Percentiles rank a stretch among this genome's conserved stretches.
Conservation (phyloP, 1,284 basidiomycete species). For the Ceratobasidium sp. region DNA sequence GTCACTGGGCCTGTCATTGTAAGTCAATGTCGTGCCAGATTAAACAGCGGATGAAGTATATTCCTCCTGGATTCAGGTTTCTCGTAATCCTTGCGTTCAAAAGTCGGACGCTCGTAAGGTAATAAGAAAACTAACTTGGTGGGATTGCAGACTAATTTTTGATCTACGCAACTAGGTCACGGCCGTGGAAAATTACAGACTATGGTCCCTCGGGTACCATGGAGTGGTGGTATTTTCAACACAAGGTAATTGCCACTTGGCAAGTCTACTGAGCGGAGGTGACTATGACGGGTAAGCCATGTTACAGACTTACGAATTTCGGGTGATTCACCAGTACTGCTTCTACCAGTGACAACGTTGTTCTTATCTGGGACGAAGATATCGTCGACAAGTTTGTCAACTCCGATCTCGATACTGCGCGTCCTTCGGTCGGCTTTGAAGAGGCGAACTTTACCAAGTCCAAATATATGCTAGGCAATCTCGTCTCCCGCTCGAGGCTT, state of each 20-base stretch:
- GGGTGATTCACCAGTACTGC: not conserved
- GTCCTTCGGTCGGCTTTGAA: slow-evolving; percentile 41
- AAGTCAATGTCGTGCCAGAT: not conserved
- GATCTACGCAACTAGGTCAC: slow-evolving; percentile 24
- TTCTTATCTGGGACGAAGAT: slow-evolving; percentile 42
- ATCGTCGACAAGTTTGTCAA: slow-evolving; percentile 39
- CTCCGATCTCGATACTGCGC: slow-evolving; percentile 31
- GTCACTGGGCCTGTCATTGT: slow-evolving; percentile 34
- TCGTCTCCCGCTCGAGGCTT: slow-evolving; percentile 4
- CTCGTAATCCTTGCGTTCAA: slow-evolving; percentile 30
- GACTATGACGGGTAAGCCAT: slow-evolving; percentile 48
- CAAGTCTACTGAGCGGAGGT: slow-evolving; percentile 47
- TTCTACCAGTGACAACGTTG: slow-evolving; percentile 39
- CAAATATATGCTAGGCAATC: not conserved
- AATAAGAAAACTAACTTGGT: not conserved
- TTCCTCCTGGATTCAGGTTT: not conserved
- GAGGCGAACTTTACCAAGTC: slow-evolving; percentile 22
- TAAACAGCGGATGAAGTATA: not conserved
- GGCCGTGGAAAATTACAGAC: slow-evolving; percentile 39
- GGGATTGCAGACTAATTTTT: slow-evolving; percentile 1
- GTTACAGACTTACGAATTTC: not conserved
- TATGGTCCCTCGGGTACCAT: slow-evolving; percentile 10
- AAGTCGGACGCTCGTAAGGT: slow-evolving; percentile 39
- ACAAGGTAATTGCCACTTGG: slow-evolving; percentile 37
- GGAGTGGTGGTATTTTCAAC: slow-evolving; percentile 47